These are phyloP conservation scores for Cucurbita moschata DNA, from an alignment of 306 rosid species.

Conservation along the genomic window DNA sequence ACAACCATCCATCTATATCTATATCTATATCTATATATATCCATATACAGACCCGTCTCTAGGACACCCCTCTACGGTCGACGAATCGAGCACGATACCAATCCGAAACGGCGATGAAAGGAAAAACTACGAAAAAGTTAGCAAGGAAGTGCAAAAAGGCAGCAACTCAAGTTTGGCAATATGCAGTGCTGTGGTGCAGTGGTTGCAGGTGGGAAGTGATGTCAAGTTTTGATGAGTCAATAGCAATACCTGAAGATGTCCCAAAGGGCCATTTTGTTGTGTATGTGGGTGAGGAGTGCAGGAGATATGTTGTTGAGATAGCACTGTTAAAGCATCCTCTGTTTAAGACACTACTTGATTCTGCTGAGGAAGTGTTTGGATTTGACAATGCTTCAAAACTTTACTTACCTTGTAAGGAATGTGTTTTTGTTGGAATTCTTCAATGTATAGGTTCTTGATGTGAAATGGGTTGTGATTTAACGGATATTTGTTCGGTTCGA, in stretches of 20 bases:
- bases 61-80: too few species aligned
- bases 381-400: conserved; percentile 32
- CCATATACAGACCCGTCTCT: background rate
- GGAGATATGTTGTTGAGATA: conserved; percentile 48
- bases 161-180: conserved; percentile 6
- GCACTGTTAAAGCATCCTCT: conserved; percentile 35
- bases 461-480: background rate
- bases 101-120: conserved; percentile 5
- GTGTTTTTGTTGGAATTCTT: conserved; percentile 30
- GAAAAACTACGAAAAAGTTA: conserved; percentile 9
- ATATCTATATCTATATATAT: background rate
- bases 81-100: too few species aligned
- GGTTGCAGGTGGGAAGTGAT: conserved; percentile 4
- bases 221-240: background rate
- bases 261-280: conserved; percentile 60
- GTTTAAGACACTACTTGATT: conserved; percentile 36
- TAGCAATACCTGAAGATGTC: conserved; percentile 38
- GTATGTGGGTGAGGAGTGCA: conserved; percentile 52
- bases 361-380: conserved; percentile 51
- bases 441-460: conserved; percentile 11
- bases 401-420: conserved; percentile 48
- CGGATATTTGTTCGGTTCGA: background rate
- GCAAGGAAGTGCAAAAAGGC: conserved; percentile 14
- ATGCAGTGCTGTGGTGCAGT: background rate
- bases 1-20: background rate